Base-by-base conservation (phyloP, 345 rosid genomes). In the Bretschneidera sinensis region DNA sequence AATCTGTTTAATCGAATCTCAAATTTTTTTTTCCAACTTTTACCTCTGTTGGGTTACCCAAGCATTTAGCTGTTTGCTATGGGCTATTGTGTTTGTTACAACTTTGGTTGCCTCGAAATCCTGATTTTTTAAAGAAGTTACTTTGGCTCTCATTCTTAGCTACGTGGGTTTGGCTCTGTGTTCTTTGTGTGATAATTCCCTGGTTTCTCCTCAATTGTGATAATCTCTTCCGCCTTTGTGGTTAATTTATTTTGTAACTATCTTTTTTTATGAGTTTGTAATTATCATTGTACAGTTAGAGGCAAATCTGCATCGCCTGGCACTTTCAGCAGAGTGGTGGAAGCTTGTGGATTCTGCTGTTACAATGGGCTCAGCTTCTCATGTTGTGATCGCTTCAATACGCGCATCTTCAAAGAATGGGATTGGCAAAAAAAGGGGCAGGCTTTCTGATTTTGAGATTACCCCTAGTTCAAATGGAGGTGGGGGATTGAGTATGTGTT, bases 281-380 rank as follows among this genome's bases (percentile, higher is more conserved):
- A 48, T 67, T 60, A 68, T 53, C 35, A 56, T 72, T 69, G 21
- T 71, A 68, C 86, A 94, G 99, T 75, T 94, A 61, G 97, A 86
- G 78, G 82, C 89, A 72, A 87, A 80, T 74, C 57, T 90, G 75
- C 89, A 76, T 54, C 84, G 43, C 60, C 94, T 81, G 64, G 96
- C 91, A 43, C 72, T 86, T 79, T 86, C 91, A 35, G 64, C 76
- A 16, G 91, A 94, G 66, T 94, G 99, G 99, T 75, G 68, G 59
- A 82, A 84, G 70, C 83, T 80, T 73, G 87, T 83, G 54, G 99
- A 94, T 71, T 71, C 90, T 75, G 67, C 69, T 67, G 60, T 48
- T 33, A 78, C 63, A 17, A 57, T 83, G 70, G 97, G 99, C 65
- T 94, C 99, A 48, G 85, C 92, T 65, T 81, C 75, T 66, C 95